Evolutionary conservation across 2,329 filamentous ascomycete species (phyloP).

Genomic region (Pseudocercospora eumusae): DNA sequence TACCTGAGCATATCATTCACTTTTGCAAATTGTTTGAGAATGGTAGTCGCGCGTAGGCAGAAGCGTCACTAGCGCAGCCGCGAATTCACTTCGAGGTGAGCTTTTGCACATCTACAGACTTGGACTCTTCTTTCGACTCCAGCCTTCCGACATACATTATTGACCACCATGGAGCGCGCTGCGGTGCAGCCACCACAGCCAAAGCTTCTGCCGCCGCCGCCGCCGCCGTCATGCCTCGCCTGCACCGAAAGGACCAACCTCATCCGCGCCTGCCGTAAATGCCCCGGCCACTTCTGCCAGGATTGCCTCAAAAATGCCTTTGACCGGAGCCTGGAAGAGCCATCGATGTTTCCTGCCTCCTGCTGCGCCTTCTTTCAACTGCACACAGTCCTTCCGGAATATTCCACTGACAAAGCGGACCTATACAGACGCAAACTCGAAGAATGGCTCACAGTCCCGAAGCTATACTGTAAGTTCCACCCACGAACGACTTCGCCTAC

Average conservation of each 20-base stretch:
- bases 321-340: conserved; percentile 20
- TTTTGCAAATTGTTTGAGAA: background rate
- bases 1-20: too few species aligned
- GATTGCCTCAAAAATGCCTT: conserved; percentile 47
- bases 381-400: conserved; percentile 41
- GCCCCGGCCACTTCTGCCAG: conserved; percentile 39
- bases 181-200: background rate
- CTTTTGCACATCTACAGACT: background rate
- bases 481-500: background rate
- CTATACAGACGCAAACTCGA: conserved; percentile 50
- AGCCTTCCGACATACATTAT: background rate
- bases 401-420: conserved; percentile 42
- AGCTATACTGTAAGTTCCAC: conserved; percentile 47
- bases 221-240: conserved; percentile 28
- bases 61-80: background rate
- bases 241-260: conserved; percentile 32
- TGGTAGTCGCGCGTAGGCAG: conserved; percentile 3
- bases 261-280: conserved; percentile 40
- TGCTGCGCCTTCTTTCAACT: conserved; percentile 51
- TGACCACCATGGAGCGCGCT: background rate
- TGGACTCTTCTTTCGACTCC: background rate
- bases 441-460: conserved; percentile 50
- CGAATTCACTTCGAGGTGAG: background rate
- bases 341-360: conserved; percentile 1
- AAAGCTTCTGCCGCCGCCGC: background rate